These are phyloP conservation scores for Chlorella sp. DNA, from an alignment of 139 green algal species.

Conservation along the genomic window DNA sequence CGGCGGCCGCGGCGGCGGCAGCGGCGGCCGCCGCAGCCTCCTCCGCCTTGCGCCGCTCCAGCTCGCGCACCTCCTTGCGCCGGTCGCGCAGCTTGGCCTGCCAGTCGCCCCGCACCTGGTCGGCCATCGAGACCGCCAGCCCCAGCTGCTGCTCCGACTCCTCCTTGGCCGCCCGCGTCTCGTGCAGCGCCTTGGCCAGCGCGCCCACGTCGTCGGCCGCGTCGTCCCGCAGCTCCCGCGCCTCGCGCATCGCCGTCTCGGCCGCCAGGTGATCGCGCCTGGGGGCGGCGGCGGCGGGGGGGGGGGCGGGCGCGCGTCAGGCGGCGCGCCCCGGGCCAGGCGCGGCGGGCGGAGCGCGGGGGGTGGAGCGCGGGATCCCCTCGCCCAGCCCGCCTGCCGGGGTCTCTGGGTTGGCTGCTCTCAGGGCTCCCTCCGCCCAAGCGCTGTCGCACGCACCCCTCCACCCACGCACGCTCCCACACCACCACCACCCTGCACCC, in stretches of 20 bases:
- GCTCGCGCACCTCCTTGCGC: constrained; percentile 77
- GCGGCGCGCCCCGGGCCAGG: no score
- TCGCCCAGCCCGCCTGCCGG: no score
- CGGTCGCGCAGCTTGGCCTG: constrained; percentile 54
- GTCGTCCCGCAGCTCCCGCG: constrained; percentile 67
- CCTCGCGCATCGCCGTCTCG: constrained; percentile 65
- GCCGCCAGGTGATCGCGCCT: constrained; percentile 77
- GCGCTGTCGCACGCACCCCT: no score
- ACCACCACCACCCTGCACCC: no score
- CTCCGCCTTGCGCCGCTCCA: constrained; percentile 75
- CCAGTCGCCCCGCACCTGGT: constrained; percentile 63
- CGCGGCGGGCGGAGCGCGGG: no score
- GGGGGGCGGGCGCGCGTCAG: no score
- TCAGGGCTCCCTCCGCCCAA: no score
- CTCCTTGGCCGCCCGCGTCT: constrained; percentile 70
- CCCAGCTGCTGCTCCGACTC: constrained; percentile 75
- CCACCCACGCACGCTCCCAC: no score
- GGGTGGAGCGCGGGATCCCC: no score
- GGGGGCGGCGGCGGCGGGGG: neutral
- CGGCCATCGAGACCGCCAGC: constrained; percentile 51
- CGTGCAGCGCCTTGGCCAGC: constrained; percentile 70
- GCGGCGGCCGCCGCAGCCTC: no score
- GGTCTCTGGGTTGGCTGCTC: no score
- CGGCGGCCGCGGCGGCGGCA: no score
- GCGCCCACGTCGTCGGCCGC: constrained; percentile 65